phyloP scores from a whole-genome alignment of 1,139 yeast genomes.

The Eremothecium cymbalariae region DNA sequence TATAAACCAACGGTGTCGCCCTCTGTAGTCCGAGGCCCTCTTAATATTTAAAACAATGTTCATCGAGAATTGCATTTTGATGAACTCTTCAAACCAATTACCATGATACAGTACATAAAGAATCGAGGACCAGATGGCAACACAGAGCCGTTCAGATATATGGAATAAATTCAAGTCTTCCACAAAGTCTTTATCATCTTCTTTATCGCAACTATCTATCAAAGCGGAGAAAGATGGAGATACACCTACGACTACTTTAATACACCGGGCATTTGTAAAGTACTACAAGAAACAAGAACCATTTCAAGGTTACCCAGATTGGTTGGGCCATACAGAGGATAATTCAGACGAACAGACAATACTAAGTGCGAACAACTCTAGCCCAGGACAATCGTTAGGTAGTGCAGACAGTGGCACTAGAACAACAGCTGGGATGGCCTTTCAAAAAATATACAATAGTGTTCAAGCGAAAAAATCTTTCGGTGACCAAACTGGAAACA shows the following conservation, averaged over 20 bases:
- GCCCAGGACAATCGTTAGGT: slow-evolving; percentile 1
- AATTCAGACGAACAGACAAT: slow-evolving; percentile 27
- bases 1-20: no score
- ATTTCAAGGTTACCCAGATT: slow-evolving; percentile 35
- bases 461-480: slow-evolving; percentile 4
- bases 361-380: not conserved
- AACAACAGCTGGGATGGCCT: slow-evolving; percentile 18
- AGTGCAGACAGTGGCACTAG: slow-evolving; percentile 2
- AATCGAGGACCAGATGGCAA: no score
- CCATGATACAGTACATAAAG: no score
- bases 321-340: slow-evolving; percentile 36
- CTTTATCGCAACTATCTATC: slow-evolving; percentile 25
- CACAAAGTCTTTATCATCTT: slow-evolving; percentile 27
- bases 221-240: slow-evolving; percentile 36
- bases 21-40: no score
- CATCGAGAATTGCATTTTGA: no score
- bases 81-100: no score
- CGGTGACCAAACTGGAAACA: slow-evolving; percentile 2
- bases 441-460: slow-evolving; percentile 18
- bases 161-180: slow-evolving; percentile 31
- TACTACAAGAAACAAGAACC: slow-evolving; percentile 30
- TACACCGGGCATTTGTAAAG: slow-evolving; percentile 35
- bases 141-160: slow-evolving; percentile 18
- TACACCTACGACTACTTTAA: slow-evolving; percentile 30
- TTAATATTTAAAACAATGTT: no score